Evolutionary conservation across 352 stramenopile species (phyloP), one percentile per base, ranked within the genome.

Genomic region (Phytophthora syringae): DNA sequence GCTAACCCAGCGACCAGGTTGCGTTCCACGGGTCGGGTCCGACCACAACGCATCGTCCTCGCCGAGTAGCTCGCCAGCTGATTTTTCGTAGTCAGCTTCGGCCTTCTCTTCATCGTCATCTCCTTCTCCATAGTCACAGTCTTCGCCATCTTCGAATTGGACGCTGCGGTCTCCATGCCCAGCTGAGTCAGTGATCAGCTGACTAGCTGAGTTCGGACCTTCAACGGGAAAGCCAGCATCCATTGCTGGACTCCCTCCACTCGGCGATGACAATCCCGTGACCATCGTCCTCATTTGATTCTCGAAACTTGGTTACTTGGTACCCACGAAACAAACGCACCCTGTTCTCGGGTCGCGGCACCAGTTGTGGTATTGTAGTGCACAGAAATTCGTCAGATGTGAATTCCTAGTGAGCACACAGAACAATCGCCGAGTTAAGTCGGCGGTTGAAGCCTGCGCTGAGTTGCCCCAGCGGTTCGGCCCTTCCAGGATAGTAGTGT

Each of bases 51-150:
- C n/a, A n/a, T n/a, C n/a, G n/a, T n/a, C n/a, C n/a, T n/a, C n/a
- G n/a, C n/a, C n/a, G n/a, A n/a, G n/a, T n/a, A n/a, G n/a, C n/a
- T n/a, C n/a, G n/a, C n/a, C n/a, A n/a, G n/a, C n/a, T n/a, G n/a
- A n/a, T n/a, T n/a, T n/a, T n/a, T n/a, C n/a, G n/a, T n/a, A n/a
- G n/a, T n/a, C n/a, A n/a, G n/a, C n/a, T n/a, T n/a, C n/a, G n/a
- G n/a, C n/a, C n/a, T n/a, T n/a, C n/a, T 28, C 30, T 16, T 43
- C 51, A 30, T 49, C 32, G 25, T 49, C 34, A 16, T 58, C 32
- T 39, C 12, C 32, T 13, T 39, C 32, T 39, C 32, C 32, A 20
- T 54, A 10, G 48, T 54, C 28, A 13, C 43, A 10, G 48, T 54
- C 27, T 9, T 54, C 48, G 7, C 20, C 18, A 30, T 43, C 48